Evolutionary conservation across 2,329 filamentous ascomycete species (phyloP).

Genomic region (Byssochlamys sp.): DNA sequence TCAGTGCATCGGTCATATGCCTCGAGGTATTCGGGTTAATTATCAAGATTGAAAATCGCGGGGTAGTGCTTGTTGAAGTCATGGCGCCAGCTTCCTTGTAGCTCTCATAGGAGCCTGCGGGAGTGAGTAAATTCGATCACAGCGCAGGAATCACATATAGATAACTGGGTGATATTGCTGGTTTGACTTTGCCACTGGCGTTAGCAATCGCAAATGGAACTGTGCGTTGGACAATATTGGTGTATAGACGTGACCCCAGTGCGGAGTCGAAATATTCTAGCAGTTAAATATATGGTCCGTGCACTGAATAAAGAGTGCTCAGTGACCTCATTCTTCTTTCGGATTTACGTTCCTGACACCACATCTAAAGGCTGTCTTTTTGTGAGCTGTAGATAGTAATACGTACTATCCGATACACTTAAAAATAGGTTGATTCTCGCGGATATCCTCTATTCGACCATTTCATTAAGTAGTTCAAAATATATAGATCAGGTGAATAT

Average conservation of each 20-base stretch:
- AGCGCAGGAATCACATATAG: neutral
- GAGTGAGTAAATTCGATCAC: neutral
- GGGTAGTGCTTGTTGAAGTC: slow-evolving; percentile 2
- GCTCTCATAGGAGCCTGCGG: neutral
- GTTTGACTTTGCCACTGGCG: neutral
- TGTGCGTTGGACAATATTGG: neutral
- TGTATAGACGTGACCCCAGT: neutral
- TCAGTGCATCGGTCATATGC: slow-evolving; percentile 35
- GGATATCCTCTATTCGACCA: too few species aligned
- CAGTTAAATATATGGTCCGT: neutral
- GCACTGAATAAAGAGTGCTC: neutral
- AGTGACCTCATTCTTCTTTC: neutral
- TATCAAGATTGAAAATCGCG: slow-evolving; percentile 26
- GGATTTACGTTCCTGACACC: neutral
- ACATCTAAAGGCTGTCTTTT: too few species aligned
- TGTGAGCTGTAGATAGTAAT: too few species aligned
- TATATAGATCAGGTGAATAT: too few species aligned
- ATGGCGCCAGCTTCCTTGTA: neutral
- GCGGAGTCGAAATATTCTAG: neutral
- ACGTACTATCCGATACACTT: too few species aligned
- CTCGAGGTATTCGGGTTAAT: slow-evolving; percentile 39
- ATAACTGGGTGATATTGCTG: neutral
- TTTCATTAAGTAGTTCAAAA: too few species aligned
- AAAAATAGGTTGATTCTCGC: too few species aligned
- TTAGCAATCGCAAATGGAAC: neutral